A percentile compares a stretch with the other conserved stretches of the same genome.
phyloP scores from a whole-genome alignment of 2,329 filamentous ascomycete genomes.

The Mycosphaerella sp. region DNA sequence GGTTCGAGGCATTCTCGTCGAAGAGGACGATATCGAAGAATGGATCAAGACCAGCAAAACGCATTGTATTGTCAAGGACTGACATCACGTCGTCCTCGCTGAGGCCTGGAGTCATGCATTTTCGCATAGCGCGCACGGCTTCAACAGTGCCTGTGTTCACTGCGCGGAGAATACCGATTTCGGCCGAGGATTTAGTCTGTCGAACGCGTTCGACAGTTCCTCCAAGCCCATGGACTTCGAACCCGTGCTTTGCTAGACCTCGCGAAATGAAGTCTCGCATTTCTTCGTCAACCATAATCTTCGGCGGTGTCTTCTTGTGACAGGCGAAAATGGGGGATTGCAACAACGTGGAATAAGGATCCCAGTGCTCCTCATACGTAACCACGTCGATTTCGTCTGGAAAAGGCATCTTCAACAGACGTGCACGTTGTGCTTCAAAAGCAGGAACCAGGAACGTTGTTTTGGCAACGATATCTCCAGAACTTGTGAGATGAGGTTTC shows the following conservation, averaged over 20 bases:
- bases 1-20: constrained; percentile 50
- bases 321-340: constrained; percentile 13
- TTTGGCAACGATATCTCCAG: constrained; percentile 43
- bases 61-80: constrained; percentile 52
- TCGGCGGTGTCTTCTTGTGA: constrained; percentile 28
- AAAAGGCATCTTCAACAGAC: constrained; percentile 54
- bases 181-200: constrained; percentile 52
- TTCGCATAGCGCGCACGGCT: constrained; percentile 53
- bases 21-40: constrained; percentile 63
- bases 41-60: constrained; percentile 49
- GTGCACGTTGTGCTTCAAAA: constrained; percentile 56
- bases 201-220: constrained; percentile 53
- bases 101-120: constrained; percentile 50
- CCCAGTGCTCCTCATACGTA: constrained; percentile 60
- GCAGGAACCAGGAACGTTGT: constrained; percentile 55
- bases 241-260: constrained; percentile 49
- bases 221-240: constrained; percentile 51
- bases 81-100: constrained; percentile 54
- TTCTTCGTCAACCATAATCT: constrained; percentile 60
- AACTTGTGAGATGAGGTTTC: constrained; percentile 39
- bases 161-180: constrained; percentile 53
- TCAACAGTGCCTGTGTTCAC: constrained; percentile 60
- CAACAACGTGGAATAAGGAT: constrained; percentile 53
- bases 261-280: constrained; percentile 58
- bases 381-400: constrained; percentile 49